These are phyloP conservation scores for Croton laevigatus DNA, from an alignment of 441 rosid species.

Conservation along the genomic window DNA sequence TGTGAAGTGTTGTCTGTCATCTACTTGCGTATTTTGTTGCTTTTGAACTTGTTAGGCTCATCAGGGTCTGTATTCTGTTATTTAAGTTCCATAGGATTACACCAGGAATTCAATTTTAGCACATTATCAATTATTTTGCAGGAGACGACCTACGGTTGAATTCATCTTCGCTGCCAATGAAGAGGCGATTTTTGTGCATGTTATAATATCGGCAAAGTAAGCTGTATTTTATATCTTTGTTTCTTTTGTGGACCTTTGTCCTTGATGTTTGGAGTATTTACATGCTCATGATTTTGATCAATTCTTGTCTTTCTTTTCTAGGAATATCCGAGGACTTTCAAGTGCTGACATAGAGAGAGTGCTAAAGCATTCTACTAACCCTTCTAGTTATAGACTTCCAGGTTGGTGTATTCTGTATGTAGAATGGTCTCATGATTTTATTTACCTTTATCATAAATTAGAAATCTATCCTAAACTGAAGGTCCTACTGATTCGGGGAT, in stretches of 20 bases:
- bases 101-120: neutral
- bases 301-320: conserved; percentile 30
- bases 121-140: conserved; percentile 35
- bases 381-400: conserved; percentile 71
- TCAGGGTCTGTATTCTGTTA: neutral
- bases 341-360: conserved; percentile 73
- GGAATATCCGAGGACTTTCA: conserved; percentile 87
- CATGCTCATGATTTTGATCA: neutral
- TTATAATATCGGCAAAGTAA: conserved; percentile 83
- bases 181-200: conserved; percentile 94
- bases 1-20: too few relatives aligned
- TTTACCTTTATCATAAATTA: too few relatives aligned
- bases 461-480: too few relatives aligned
- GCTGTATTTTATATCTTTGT: conserved; percentile 35
- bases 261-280: conserved; percentile 12
- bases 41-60: neutral
- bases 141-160: conserved; percentile 87
- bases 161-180: conserved; percentile 96
- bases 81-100: neutral
- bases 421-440: too few relatives aligned
- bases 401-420: conserved; percentile 45
- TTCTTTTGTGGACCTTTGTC: conserved; percentile 10
- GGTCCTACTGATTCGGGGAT: too few relatives aligned
- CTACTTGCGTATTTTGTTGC: neutral
- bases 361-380: conserved; percentile 53